These are phyloP conservation scores for Penicillium flavigenum DNA, from an alignment of 495 filamentous ascomycete genomes.

Conservation along the genomic window DNA sequence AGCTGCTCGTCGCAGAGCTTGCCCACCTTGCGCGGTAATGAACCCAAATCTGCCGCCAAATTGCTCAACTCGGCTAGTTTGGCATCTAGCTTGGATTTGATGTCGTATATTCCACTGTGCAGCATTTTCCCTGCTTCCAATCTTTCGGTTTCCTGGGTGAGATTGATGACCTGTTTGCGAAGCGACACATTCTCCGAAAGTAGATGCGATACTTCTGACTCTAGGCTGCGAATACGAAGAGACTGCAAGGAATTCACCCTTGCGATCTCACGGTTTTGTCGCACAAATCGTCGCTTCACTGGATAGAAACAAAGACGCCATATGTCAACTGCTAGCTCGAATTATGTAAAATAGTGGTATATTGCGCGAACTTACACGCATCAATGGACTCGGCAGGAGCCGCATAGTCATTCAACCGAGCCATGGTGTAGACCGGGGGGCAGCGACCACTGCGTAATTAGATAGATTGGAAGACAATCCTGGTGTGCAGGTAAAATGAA, in stretches of 20 bases:
- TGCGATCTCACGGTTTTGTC: constrained; percentile 94
- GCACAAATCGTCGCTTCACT: constrained; percentile 85
- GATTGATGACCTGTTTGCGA: constrained; percentile 70
- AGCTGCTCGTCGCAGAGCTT: constrained; percentile 20
- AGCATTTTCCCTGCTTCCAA: constrained; percentile 42
- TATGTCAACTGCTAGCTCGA: constrained; percentile 12
- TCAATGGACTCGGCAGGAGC: constrained; percentile 73
- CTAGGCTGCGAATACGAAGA: constrained; percentile 80
- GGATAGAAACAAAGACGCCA: constrained; percentile 12
- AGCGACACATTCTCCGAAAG: constrained; percentile 86
- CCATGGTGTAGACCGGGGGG: constrained; percentile 57
- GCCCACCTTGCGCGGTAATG: constrained; percentile 41
- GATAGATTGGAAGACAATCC: background rate
- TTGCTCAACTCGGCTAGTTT: constrained; percentile 66
- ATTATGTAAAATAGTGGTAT: background rate
- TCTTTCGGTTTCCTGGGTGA: constrained; percentile 66
- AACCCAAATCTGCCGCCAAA: constrained; percentile 63
- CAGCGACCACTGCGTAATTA: constrained; percentile 5
- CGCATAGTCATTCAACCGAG: constrained; percentile 81
- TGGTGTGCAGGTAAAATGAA: background rate
- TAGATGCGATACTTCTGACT: constrained; percentile 78
- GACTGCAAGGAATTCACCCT: constrained; percentile 88
- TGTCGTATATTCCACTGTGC: constrained; percentile 56
- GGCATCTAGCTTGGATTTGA: constrained; percentile 67
- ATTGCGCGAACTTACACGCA: constrained; percentile 58